Evolutionary conservation across 2,329 filamentous ascomycete genomes (phyloP).

Genomic region (Fusarium secorum): DNA sequence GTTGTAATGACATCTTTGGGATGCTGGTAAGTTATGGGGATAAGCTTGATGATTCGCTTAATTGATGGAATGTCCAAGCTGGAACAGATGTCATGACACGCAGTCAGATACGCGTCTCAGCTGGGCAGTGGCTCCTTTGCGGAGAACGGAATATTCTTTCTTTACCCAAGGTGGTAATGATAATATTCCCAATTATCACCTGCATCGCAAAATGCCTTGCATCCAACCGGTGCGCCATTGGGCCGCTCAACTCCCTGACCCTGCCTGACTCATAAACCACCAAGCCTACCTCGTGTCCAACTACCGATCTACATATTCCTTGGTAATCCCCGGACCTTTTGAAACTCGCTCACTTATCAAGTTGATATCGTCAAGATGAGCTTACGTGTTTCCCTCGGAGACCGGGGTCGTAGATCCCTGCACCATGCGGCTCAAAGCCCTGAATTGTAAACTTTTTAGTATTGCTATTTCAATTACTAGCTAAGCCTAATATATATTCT

Average conservation of each 20-base stretch:
- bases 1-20: not conserved
- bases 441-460: no score
- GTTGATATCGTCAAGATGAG: not conserved
- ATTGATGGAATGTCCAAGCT: fast-evolving
- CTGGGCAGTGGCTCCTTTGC: no score
- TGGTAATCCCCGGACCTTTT: not conserved
- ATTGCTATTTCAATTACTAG: no score
- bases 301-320: not conserved
- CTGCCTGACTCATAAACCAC: not conserved
- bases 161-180: fast-evolving
- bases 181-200: not conserved
- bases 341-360: not conserved
- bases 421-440: not conserved
- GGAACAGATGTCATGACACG: fast-evolving
- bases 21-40: not conserved
- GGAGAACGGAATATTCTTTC: fast-evolving
- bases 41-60: not conserved
- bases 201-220: no score
- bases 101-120: not conserved
- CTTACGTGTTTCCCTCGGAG: not conserved
- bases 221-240: not conserved
- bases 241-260: fast-evolving
- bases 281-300: not conserved
- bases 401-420: not conserved
- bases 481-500: no score